Evolutionary conservation across 805 yeast genomes (phyloP).

Genomic region (Candida argentea): DNA sequence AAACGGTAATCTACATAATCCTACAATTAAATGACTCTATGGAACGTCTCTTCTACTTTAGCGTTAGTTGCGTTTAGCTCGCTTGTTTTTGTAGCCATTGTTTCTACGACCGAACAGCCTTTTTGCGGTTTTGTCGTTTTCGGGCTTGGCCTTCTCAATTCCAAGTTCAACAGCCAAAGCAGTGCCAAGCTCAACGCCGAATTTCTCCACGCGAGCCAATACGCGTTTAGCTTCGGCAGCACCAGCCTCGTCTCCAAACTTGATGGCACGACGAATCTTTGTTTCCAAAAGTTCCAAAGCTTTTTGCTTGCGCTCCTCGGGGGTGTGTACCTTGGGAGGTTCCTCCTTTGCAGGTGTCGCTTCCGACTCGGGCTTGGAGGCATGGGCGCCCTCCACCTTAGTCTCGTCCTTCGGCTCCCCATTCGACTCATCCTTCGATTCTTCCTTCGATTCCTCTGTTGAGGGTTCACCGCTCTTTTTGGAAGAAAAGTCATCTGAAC

Average conservation of each 20-base stretch:
- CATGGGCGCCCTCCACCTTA: conserved; percentile 7
- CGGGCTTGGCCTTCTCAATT: conserved; percentile 34
- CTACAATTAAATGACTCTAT: too few species aligned
- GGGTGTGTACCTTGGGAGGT: conserved; percentile 34
- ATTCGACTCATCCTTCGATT: conserved; percentile 7
- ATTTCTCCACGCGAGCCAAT: conserved; percentile 67
- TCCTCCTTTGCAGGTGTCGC: conserved; percentile 11
- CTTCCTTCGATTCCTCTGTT: conserved; percentile 5
- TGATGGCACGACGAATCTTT: conserved; percentile 62
- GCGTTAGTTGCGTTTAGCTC: conserved; percentile 1
- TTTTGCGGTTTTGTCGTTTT: conserved; percentile 11
- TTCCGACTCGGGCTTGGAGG: conserved; percentile 3
- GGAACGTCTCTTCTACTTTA: too few species aligned
- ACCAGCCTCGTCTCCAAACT: conserved; percentile 62
- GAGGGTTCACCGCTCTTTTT: conserved; percentile 1
- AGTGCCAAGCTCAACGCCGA: conserved; percentile 66
- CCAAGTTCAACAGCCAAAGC: conserved; percentile 63
- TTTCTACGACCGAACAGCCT: conserved; percentile 1
- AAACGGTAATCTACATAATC: too few species aligned
- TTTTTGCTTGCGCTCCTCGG: conserved; percentile 61
- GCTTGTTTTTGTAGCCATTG: conserved; percentile 1
- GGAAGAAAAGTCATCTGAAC: not conserved
- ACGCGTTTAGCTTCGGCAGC: conserved; percentile 49
- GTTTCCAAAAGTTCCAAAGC: conserved; percentile 60
- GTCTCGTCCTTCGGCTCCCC: conserved; percentile 6